These are phyloP conservation scores for Penicillium sp. DNA, from an alignment of 2,329 filamentous ascomycete species.

Conservation along the genomic window DNA sequence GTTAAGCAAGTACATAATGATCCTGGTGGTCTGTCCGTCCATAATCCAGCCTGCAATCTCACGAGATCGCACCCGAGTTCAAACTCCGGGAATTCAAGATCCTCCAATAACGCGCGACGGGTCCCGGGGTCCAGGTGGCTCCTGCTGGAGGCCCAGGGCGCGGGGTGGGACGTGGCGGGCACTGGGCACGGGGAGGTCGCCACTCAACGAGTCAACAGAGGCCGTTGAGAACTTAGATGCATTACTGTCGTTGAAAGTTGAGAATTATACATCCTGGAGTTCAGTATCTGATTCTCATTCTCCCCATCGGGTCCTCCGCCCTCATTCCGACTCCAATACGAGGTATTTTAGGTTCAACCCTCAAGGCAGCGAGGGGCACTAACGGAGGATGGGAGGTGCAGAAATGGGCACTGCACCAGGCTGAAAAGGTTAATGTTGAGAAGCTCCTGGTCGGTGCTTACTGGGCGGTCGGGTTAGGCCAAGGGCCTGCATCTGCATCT, in stretches of 20 bases:
- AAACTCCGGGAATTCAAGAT: slow-evolving; percentile 6
- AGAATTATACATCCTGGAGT: not conserved
- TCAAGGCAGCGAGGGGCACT: no score
- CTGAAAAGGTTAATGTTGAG: slow-evolving; percentile 29
- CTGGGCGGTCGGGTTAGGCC: slow-evolving; percentile 1
- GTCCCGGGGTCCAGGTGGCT: not conserved
- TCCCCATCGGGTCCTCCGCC: not conserved
- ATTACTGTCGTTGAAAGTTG: not conserved
- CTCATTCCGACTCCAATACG: not conserved
- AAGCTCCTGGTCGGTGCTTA: slow-evolving; percentile 7
- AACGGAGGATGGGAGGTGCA: slow-evolving; percentile 11
- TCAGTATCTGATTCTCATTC: not conserved
- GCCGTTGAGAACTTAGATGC: not conserved
- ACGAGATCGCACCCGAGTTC: slow-evolving; percentile 7
- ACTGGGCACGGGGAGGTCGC: not conserved
- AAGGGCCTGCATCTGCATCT: not conserved
- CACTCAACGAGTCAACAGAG: not conserved
- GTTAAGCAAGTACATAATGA: not conserved
- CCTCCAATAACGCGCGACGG: slow-evolving; percentile 15
- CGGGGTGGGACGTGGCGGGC: not conserved
- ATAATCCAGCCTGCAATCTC: not conserved
- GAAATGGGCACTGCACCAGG: slow-evolving; percentile 23
- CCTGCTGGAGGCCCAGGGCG: not conserved
- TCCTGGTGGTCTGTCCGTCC: not conserved
- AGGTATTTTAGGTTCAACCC: not conserved